Evolutionary conservation across 805 yeast species (phyloP).

Genomic region (Kodamaea kaohsiungensis): DNA sequence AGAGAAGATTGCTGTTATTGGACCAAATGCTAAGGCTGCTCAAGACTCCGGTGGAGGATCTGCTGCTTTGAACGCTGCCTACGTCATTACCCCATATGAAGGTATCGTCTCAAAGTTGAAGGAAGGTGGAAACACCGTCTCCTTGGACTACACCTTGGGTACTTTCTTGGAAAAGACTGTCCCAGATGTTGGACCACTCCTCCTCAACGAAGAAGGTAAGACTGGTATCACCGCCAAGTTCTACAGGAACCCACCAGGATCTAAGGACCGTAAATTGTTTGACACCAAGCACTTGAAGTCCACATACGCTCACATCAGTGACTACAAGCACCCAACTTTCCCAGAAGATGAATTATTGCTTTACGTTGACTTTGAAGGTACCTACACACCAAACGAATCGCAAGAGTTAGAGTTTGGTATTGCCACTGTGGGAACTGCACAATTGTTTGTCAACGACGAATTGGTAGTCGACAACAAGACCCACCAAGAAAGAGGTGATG

Average conservation of each 20-base stretch:
- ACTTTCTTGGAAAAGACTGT: constrained; percentile 32
- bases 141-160: constrained; percentile 29
- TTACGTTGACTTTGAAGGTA: constrained; percentile 47
- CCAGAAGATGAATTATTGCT: constrained; percentile 22
- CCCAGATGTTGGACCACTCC: constrained; percentile 29
- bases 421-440: constrained; percentile 55
- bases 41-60: constrained; percentile 65
- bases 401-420: constrained; percentile 55
- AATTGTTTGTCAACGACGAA: constrained; percentile 51
- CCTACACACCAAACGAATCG: constrained; percentile 46
- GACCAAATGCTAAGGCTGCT: constrained; percentile 56
- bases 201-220: constrained; percentile 23
- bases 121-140: constrained; percentile 17
- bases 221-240: constrained; percentile 28
- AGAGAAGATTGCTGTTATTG: constrained; percentile 49
- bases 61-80: constrained; percentile 51
- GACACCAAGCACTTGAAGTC: constrained; percentile 21
- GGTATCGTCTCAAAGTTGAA: constrained; percentile 39
- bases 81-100: constrained; percentile 49
- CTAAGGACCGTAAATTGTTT: constrained; percentile 21
- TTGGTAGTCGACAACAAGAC: constrained; percentile 59
- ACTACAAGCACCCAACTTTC: background rate
- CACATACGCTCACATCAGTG: constrained; percentile 12
- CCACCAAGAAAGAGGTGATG: constrained; percentile 48
- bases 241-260: constrained; percentile 25